A percentile compares a stretch with the other conserved stretches of the same genome.
phyloP scores from a whole-genome alignment of 257 asterid species.

The Dorcoceras hygrometricum region DNA sequence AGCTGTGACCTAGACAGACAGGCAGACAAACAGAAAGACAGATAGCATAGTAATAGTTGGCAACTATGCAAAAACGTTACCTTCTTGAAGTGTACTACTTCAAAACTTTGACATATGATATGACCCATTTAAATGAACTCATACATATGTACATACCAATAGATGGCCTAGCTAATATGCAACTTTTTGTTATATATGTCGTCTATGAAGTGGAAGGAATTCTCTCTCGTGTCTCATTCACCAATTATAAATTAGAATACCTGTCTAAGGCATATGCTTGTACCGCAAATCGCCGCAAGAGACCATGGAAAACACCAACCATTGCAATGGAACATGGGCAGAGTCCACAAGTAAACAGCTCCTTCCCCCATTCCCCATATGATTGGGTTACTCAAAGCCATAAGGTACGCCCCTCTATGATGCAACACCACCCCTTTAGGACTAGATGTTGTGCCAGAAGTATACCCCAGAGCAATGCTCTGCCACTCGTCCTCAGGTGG shows the following conservation, averaged over 20 bases:
- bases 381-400: conserved; percentile 69
- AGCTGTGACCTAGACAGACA: conserved; percentile 63
- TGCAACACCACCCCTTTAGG: conserved; percentile 96
- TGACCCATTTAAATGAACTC: too few relatives aligned
- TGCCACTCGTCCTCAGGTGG: conserved; percentile 97
- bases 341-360: conserved; percentile 81
- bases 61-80: background rate
- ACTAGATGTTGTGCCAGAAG: conserved; percentile 95
- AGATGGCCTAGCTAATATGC: too few relatives aligned
- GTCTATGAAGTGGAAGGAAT: too few relatives aligned
- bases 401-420: conserved; percentile 91
- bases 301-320: conserved; percentile 99
- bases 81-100: too few relatives aligned
- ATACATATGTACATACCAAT: too few relatives aligned
- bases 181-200: too few relatives aligned
- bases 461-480: conserved; percentile 84
- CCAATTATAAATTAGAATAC: conserved; percentile 25
- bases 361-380: conserved; percentile 83
- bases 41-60: too few relatives aligned
- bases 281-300: conserved; percentile 84
- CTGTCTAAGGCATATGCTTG: conserved; percentile 91
- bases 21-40: background rate
- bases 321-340: conserved; percentile 95
- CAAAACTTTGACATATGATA: too few relatives aligned
- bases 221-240: too few relatives aligned